Conservation (phyloP, 495 filamentous ascomycete genomes). For the Neurospora tetrasperma region DNA sequence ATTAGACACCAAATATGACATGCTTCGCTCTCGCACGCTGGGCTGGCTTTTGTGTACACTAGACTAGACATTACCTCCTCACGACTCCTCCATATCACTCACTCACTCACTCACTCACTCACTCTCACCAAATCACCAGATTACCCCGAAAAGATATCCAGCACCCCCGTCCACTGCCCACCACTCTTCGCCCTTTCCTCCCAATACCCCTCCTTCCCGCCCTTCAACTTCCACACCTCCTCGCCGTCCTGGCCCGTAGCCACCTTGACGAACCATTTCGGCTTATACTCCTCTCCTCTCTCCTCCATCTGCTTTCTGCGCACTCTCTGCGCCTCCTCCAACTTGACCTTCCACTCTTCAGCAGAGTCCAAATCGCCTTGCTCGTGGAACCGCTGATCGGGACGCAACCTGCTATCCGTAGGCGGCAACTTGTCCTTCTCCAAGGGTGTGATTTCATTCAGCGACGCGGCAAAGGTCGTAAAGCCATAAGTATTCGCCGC, state of each 20-base stretch:
- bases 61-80: background rate
- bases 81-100: background rate
- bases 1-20: background rate
- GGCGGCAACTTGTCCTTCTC: constrained; percentile 62
- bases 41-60: background rate
- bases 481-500: constrained; percentile 73
- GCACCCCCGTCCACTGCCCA: constrained; percentile 52
- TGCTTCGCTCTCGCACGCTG: background rate
- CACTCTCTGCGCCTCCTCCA: constrained; percentile 78
- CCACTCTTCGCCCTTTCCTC: constrained; percentile 60
- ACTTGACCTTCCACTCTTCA: constrained; percentile 67
- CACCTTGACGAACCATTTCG: constrained; percentile 73
- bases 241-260: constrained; percentile 46
- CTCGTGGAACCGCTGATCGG: constrained; percentile 87
- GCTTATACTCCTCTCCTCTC: constrained; percentile 54
- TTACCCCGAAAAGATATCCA: constrained; percentile 51
- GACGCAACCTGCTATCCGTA: constrained; percentile 74
- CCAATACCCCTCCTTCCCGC: constrained; percentile 83
- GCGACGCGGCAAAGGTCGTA: constrained; percentile 69
- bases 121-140: background rate
- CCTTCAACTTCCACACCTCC: constrained; percentile 70
- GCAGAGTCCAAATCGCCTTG: constrained; percentile 72
- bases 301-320: constrained; percentile 68
- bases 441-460: constrained; percentile 80
- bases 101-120: too few species aligned